Evolutionary conservation across 495 filamentous ascomycete species (phyloP), one percentile per base, ranked within the genome.

Genomic region (Lepidopterella palustris): DNA sequence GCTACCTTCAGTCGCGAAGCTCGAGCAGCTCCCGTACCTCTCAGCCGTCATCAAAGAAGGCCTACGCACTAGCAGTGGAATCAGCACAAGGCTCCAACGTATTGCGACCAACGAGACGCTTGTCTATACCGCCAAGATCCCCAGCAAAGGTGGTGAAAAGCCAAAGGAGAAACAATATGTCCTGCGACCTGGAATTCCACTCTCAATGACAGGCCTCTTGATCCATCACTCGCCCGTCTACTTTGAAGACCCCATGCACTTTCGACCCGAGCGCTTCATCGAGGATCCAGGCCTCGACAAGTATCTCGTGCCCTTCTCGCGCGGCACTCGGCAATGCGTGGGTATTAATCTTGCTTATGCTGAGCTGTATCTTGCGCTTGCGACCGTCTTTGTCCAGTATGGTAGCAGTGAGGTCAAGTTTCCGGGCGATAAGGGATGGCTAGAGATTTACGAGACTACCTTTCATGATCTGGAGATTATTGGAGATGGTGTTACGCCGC

Each of bases 201-300:
- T 80, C 11, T 72, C 75, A 31, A 77, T 78, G 75, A 76, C 72
- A 0, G 68, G 70, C 3, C 40, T 70, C 0, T 59, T 74, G 18
- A 64, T 80, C 18, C 77, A 81, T 55, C 68, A 71, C 28, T 72
- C 74, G 50, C 68, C 73, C 45, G 31, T 53, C 1, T 68, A 78
- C 23, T 82, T 79, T 51, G 72, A 76, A 0, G 64, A 78, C 35
- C 72, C 73, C 1, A 40, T 70, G 20, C 63, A 23, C 0, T 81
- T 80, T 63, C 59, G 65, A 0, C 77, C 79, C 2, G 73, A 79
- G 25, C 72, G 78, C 27, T 82, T 77, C 76, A 40, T 75, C 13
- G 60, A 68, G 10, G 15, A 53, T 15, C 15, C 63, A 60, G 27
- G 50, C 4, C 47, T 68, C 3, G 60, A 67, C 15, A 57, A 53